Evolutionary conservation across 345 rosid genomes (phyloP).

Genomic region (Populus ilicifolia): DNA sequence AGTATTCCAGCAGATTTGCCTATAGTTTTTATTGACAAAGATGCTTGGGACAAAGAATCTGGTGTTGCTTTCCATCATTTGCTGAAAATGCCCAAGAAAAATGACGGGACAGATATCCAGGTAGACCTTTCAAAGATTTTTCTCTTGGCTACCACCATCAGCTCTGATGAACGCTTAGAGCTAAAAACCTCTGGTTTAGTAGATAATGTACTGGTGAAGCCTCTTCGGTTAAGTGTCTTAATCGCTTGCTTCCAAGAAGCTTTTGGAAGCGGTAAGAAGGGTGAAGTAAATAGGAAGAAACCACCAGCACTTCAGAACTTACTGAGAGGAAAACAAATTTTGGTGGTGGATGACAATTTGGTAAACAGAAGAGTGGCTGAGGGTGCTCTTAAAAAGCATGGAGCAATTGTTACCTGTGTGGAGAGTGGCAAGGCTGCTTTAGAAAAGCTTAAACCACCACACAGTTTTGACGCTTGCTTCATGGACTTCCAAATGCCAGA

Average conservation of each 20-base stretch:
- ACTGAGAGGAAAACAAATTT: constrained; percentile 55
- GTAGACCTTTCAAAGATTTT: constrained; percentile 44
- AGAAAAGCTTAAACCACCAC: constrained; percentile 71
- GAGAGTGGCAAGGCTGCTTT: constrained; percentile 72
- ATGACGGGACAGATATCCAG: constrained; percentile 21
- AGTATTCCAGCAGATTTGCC: constrained; percentile 39
- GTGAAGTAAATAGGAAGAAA: constrained; percentile 41
- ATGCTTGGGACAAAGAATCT: constrained; percentile 59
- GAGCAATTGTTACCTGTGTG: constrained; percentile 79
- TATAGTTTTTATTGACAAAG: constrained; percentile 70
- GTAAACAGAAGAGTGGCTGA: constrained; percentile 94
- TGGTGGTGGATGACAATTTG: constrained; percentile 87
- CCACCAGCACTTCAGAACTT: constrained; percentile 46
- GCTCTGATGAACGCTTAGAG: constrained; percentile 38
- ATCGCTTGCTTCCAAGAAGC: constrained; percentile 70
- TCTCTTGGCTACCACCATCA: constrained; percentile 47
- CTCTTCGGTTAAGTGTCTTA: constrained; percentile 64
- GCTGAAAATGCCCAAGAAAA: constrained; percentile 27
- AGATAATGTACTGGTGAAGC: constrained; percentile 61
- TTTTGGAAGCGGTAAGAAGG: constrained; percentile 53
- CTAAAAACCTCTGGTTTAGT: constrained; percentile 51
- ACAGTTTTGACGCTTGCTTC: constrained; percentile 81
- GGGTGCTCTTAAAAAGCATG: constrained; percentile 72
- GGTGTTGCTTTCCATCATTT: constrained; percentile 30
- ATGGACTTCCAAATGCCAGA: constrained; percentile 99